These are phyloP conservation scores for Emydomyces testavorans DNA, from an alignment of 2,329 filamentous ascomycete species.

Conservation along the genomic window DNA sequence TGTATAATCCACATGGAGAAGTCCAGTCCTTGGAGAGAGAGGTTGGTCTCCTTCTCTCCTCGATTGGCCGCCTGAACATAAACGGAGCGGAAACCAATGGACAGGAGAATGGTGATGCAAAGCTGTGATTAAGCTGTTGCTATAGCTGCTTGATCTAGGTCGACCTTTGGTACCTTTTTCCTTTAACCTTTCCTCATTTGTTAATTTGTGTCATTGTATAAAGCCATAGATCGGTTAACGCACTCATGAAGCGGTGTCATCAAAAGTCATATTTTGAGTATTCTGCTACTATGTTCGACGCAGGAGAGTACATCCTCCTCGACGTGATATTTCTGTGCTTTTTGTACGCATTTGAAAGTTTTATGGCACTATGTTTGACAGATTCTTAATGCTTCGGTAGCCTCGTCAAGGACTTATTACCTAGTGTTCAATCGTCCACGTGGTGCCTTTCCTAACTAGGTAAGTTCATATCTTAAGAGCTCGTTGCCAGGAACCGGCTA, in stretches of 20 bases:
- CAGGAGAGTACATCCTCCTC: neutral
- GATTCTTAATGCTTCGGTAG: conserved; percentile 5
- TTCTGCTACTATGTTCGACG: neutral
- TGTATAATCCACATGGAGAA: conserved; percentile 41
- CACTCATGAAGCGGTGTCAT: neutral
- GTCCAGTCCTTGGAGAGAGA: conserved; percentile 38
- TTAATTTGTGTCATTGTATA: conserved; percentile 3
- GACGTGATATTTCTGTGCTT: conserved; percentile 2
- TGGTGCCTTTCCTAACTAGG: neutral
- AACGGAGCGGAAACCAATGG: conserved; percentile 11
- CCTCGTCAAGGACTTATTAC: neutral
- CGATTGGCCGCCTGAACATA: conserved; percentile 18
- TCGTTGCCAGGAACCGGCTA: no score
- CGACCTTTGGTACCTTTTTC: neutral
- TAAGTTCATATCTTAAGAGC: neutral
- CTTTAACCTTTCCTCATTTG: conserved; percentile 5
- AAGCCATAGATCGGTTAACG: neutral
- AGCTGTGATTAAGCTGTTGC: conserved; percentile 3
- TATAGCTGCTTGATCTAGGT: neutral
- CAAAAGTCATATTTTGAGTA: conserved; percentile 7
- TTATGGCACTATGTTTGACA: neutral
- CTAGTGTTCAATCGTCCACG: neutral
- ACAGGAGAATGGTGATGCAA: conserved; percentile 12
- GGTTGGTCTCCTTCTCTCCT: conserved; percentile 34
- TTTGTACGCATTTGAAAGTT: neutral